Conservation (phyloP, 257 asterid species). For the Buddleja alternifolia region DNA sequence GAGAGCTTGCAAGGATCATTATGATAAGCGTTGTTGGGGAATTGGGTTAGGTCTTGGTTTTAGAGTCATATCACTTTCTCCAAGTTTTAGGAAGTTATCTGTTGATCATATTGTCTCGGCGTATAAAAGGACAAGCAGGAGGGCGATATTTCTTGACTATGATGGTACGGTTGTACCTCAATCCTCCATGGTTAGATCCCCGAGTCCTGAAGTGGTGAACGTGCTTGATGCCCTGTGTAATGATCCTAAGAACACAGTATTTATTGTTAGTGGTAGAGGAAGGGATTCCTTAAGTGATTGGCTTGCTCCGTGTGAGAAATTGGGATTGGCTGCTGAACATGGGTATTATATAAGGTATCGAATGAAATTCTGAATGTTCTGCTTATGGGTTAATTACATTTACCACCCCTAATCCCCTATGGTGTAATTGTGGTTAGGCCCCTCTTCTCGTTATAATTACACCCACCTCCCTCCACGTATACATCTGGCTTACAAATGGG, state of each 20-base stretch:
- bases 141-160: constrained; percentile 91
- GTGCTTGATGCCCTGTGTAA: constrained; percentile 59
- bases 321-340: constrained; percentile 93
- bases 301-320: constrained; percentile 75
- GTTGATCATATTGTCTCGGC: constrained; percentile 69
- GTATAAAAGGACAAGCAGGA: constrained; percentile 61
- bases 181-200: constrained; percentile 61
- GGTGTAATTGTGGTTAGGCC: too few species aligned
- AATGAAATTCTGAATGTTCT: not conserved
- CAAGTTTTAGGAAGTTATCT: constrained; percentile 77
- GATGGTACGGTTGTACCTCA: constrained; percentile 95
- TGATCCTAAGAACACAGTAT: constrained; percentile 79
- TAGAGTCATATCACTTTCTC: constrained; percentile 84
- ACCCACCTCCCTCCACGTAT: too few species aligned
- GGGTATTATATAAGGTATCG: constrained; percentile 80
- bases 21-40: constrained; percentile 85
- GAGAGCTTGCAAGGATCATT: constrained; percentile 86
- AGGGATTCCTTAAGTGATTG: constrained; percentile 64
- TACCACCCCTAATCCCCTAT: too few species aligned
- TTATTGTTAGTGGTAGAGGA: constrained; percentile 90
- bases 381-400: too few species aligned
- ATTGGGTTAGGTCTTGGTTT: constrained; percentile 84
- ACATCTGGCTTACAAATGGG: too few species aligned
- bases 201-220: constrained; percentile 64
- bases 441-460: too few species aligned